These are phyloP conservation scores for Apiotrichum gracile DNA, from an alignment of 1,284 basidiomycete species.

Conservation along the genomic window DNA sequence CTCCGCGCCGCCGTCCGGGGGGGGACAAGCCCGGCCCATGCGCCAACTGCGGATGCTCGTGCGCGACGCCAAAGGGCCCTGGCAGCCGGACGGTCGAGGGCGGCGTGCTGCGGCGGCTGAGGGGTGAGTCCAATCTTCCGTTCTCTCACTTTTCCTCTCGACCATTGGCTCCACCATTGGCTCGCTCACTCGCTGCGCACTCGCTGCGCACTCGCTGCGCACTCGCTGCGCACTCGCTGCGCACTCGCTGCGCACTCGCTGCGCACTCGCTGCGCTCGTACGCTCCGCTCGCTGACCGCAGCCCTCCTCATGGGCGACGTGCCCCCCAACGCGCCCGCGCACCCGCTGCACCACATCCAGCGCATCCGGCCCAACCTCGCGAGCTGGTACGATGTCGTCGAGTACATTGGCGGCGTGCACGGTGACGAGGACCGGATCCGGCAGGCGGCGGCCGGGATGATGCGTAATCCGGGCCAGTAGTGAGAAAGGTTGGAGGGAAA, in stretches of 20 bases:
- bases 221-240: not conserved
- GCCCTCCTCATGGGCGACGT: not conserved
- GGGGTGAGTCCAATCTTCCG: no score
- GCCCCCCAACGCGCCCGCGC: not conserved
- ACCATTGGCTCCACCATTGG: no score
- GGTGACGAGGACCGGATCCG: slow-evolving; percentile 11
- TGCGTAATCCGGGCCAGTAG: not conserved
- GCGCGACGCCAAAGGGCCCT: no score
- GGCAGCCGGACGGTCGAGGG: no score
- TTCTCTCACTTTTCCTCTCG: no score
- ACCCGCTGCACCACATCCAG: slow-evolving; percentile 3
- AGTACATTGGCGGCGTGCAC: slow-evolving; percentile 1
- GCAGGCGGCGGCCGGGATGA: slow-evolving; percentile 1
- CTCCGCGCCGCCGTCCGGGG: no score
- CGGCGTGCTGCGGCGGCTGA: no score
- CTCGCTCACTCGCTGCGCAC: no score
- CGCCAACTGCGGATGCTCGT: no score
- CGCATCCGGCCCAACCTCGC: not conserved
- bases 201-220: no score
- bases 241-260: not conserved
- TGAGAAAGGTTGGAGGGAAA: no score
- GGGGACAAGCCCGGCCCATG: no score
- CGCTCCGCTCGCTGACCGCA: not conserved
- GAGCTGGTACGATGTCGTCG: slow-evolving; percentile 4
- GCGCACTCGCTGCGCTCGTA: not conserved